Evolutionary conservation across 73 alveolate species (phyloP), one percentile per base, ranked within the genome.

Genomic region (Paramecium tetraurelia): DNA sequence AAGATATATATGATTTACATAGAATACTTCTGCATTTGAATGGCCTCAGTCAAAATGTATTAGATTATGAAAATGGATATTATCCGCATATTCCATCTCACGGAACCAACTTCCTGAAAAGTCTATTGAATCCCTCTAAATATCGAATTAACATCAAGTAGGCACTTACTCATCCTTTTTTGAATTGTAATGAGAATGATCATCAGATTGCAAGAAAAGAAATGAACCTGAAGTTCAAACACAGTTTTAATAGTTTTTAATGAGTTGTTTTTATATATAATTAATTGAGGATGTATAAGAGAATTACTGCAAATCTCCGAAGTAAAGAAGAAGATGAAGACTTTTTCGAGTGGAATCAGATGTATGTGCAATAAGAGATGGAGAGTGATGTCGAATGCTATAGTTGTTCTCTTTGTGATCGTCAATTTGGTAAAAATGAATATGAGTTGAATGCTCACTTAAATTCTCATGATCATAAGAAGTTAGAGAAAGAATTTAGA

Each of bases 251-350:
- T 9, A 53, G 14, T 63, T 33, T 27, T 31, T 63, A 63, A 63
- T 63, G 22, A 33, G 46, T 27, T 63, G 50, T 31, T 63, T 63
- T 63, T 63, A 63, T 63, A 63, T 31, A 31, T 63, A 63, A 63
- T 33, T 63, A 63, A 63, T 63, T 63, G 14, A 63, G 41, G 33
- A 72, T 72, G 86, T 72, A 72, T 72, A 72, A 72, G 86, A 72
- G 86, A 72, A 36, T 72, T 16, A 10, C 46, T 9, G 68, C n/a
- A 72, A 72, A 72, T 72, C 5, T 22, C 0, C 14, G 86, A 36
- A 29, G 58, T 35, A 72, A 72, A 21, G 86, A 72, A 16, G 86
- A 72, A 20, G 86, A 72, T 16, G 86, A 72, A 72, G 57, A 72
- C 8, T 72, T 72, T 38, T 36, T 33, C 20, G 86, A 72, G n/a